Evolutionary conservation across 2,329 filamentous ascomycete genomes (phyloP).

Genomic region (Venturiaceae sp.): DNA sequence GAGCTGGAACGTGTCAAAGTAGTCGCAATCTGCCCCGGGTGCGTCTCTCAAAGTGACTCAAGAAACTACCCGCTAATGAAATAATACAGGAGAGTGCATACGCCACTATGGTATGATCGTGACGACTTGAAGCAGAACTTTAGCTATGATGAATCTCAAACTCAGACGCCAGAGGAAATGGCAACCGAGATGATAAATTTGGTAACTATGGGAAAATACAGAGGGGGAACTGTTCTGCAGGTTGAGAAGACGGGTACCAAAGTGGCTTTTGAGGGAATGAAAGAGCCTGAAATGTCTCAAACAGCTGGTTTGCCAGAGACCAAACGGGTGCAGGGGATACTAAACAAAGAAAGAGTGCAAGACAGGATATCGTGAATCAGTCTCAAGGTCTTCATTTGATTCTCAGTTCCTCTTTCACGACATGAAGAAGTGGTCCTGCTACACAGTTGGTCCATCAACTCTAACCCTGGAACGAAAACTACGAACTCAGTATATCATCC

Average conservation of each 20-base stretch:
- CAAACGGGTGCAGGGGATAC: not conserved
- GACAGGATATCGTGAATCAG: not conserved
- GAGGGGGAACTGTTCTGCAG: constrained; percentile 13
- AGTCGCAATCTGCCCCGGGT: not conserved
- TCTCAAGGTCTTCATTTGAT: not conserved
- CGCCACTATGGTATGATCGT: not conserved
- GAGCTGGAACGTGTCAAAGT: not conserved
- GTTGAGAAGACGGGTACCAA: not conserved
- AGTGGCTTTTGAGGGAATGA: not conserved
- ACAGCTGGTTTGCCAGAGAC: not conserved
- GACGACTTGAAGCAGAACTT: not conserved
- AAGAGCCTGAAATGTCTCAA: not conserved
- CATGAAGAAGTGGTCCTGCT: no score
- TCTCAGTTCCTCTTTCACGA: no score
- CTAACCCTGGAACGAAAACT: no score
- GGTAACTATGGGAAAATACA: constrained; percentile 14
- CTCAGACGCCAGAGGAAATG: constrained; percentile 16
- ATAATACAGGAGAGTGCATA: not conserved
- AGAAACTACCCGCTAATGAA: not conserved
- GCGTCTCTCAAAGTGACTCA: not conserved
- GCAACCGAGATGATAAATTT: constrained; percentile 18
- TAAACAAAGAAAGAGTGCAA: not conserved
- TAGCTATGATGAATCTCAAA: not conserved
- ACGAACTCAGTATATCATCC: no score
- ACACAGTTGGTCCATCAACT: no score